A percentile compares a stretch with the other conserved stretches of the same genome.
Evolutionary conservation across 208 protist species (phyloP).

Genomic region (Wallacemonas sp.): DNA sequence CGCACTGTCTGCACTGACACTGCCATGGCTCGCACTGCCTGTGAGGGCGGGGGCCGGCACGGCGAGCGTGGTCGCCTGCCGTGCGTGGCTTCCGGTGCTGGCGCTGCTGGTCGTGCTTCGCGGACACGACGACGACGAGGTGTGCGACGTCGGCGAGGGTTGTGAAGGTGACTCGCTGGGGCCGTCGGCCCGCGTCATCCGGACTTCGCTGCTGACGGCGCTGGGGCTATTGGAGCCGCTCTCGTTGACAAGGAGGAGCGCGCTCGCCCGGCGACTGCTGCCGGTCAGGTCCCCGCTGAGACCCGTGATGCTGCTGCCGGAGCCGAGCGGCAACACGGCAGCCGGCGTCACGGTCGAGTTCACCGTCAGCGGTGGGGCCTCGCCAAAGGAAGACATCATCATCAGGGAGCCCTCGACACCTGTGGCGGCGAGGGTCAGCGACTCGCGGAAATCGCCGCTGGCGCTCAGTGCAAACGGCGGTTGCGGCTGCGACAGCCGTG

Average conservation of each 20-base stretch:
- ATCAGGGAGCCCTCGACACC: not conserved
- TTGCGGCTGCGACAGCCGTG: not conserved
- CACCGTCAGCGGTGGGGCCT: not conserved
- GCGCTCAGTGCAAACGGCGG: not conserved
- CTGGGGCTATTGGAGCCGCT: not conserved
- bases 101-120: not conserved
- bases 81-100: no score
- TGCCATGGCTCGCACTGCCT: no score
- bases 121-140: no score
- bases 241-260: not conserved
- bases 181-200: no score
- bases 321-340: slow-evolving; percentile 2
- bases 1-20: no score
- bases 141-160: no score
- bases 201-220: not conserved
- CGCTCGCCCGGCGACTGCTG: not conserved
- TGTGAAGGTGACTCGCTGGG: no score
- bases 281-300: not conserved
- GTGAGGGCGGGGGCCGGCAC: no score
- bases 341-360: slow-evolving; percentile 3
- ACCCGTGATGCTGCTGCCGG: not conserved
- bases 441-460: not conserved
- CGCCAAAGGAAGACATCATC: slow-evolving; percentile 2
- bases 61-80: no score
- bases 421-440: not conserved